Conservation (phyloP, 1,284 basidiomycete species). For the Cryptococcus depauperatus region DNA sequence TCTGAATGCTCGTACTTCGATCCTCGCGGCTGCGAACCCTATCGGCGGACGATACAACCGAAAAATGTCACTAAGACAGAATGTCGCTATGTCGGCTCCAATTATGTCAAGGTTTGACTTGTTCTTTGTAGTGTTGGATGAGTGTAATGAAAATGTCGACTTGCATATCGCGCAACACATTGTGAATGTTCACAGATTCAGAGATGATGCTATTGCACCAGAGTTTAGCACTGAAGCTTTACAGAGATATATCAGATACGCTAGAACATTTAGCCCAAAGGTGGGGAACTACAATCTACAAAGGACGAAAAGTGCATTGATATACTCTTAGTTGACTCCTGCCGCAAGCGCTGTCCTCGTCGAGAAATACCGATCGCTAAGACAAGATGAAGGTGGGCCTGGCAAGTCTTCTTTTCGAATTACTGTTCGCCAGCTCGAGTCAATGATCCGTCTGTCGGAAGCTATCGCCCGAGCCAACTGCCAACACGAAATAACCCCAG, state of each 20-base stretch:
- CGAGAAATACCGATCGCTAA: slow-evolving; percentile 86
- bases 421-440: slow-evolving; percentile 91
- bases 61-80: slow-evolving; percentile 86
- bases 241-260: slow-evolving; percentile 94
- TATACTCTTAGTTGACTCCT: slow-evolving; percentile 63
- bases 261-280: slow-evolving; percentile 93
- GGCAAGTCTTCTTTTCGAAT: slow-evolving; percentile 91
- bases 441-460: slow-evolving; percentile 94
- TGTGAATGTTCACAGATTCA: slow-evolving; percentile 93
- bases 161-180: slow-evolving; percentile 93
- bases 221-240: slow-evolving; percentile 95
- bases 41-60: slow-evolving; percentile 93
- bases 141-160: slow-evolving; percentile 90
- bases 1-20: slow-evolving; percentile 93
- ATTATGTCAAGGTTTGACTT: slow-evolving; percentile 99
- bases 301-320: slow-evolving; percentile 1
- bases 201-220: slow-evolving; percentile 86
- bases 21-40: slow-evolving; percentile 96
- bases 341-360: slow-evolving; percentile 89
- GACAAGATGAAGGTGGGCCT: slow-evolving; percentile 85
- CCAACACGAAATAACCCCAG: slow-evolving; percentile 82
- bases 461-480: slow-evolving; percentile 97
- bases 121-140: slow-evolving; percentile 97
- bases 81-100: slow-evolving; percentile 95
- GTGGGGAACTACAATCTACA: slow-evolving; percentile 46